Evolutionary conservation across 192 early-diverging fungal species (phyloP).

Genomic region (Phycomyces blakesleeanus): DNA sequence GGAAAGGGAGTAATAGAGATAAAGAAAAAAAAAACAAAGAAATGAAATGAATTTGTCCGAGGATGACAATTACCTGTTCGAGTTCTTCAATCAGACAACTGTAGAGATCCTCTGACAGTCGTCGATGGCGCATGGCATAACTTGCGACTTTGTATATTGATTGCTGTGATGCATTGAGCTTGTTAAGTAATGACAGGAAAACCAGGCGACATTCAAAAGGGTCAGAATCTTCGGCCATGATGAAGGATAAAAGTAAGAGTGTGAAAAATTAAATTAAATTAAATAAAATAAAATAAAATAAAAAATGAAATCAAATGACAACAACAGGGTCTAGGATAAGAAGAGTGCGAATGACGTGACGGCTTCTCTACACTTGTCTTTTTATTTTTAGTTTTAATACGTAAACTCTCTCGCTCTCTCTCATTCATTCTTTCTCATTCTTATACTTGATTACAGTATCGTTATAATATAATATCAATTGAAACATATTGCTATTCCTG

Average conservation of each 20-base stretch:
- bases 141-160: slow-evolving; percentile 51
- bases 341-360: not conserved
- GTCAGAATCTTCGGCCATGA: slow-evolving; percentile 44
- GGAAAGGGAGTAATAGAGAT: not conserved
- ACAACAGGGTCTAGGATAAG: not conserved
- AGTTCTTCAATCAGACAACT: slow-evolving; percentile 55
- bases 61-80: slow-evolving; percentile 42
- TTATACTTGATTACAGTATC: too few species aligned
- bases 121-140: slow-evolving; percentile 48
- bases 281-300: too few species aligned
- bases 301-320: slow-evolving; percentile 7
- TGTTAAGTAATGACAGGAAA: slow-evolving; percentile 44
- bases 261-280: slow-evolving; percentile 8
- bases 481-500: too few species aligned
- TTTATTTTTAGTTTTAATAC: not conserved
- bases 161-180: slow-evolving; percentile 56
- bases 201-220: slow-evolving; percentile 53
- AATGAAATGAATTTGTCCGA: too few species aligned
- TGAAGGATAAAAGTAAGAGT: slow-evolving; percentile 7
- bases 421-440: not conserved
- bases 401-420: not conserved
- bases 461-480: too few species aligned
- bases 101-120: slow-evolving; percentile 52
- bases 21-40: not conserved
- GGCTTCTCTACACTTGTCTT: not conserved